These are phyloP conservation scores for Capillidium heterosporum DNA, from an alignment of 371 early-diverging fungal genomes.

Conservation along the genomic window DNA sequence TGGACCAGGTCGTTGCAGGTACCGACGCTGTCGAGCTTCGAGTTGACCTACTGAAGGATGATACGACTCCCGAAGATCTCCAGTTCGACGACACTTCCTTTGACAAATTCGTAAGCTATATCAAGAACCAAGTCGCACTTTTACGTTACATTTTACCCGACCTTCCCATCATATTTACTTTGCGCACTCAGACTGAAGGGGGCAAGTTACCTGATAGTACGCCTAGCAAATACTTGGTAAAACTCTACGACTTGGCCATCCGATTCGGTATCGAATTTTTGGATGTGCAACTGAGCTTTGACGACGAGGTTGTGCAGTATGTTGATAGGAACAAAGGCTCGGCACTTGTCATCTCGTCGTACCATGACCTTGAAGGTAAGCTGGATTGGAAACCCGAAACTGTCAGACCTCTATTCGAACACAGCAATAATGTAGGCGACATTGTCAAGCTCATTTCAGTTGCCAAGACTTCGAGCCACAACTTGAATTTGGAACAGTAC, in stretches of 20 bases:
- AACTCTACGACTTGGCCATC: slow-evolving; percentile 41
- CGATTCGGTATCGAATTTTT: slow-evolving; percentile 86
- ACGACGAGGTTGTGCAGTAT: slow-evolving; percentile 19
- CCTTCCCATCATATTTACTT: slow-evolving; percentile 84
- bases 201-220: slow-evolving; percentile 60
- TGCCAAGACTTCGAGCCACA: slow-evolving; percentile 55
- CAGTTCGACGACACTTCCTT: slow-evolving; percentile 20
- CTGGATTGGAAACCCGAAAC: slow-evolving; percentile 39
- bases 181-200: slow-evolving; percentile 73
- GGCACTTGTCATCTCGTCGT: slow-evolving; percentile 63
- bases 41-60: slow-evolving; percentile 54
- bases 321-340: slow-evolving; percentile 32
- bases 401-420: slow-evolving; percentile 28
- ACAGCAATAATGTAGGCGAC: slow-evolving; percentile 38
- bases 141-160: slow-evolving; percentile 39
- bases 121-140: slow-evolving; percentile 58
- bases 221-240: slow-evolving; percentile 32
- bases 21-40: slow-evolving; percentile 84
- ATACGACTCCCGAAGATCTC: not conserved
- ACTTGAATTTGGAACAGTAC: slow-evolving; percentile 55
- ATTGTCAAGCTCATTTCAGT: slow-evolving; percentile 80
- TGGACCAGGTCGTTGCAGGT: slow-evolving; percentile 50
- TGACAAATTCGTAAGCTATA: slow-evolving; percentile 31
- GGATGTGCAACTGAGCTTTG: slow-evolving; percentile 65
- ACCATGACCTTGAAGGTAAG: slow-evolving; percentile 58